These are phyloP conservation scores for Paramecium primaurelia DNA, from an alignment of 73 alveolate genomes.

Conservation along the genomic window DNA sequence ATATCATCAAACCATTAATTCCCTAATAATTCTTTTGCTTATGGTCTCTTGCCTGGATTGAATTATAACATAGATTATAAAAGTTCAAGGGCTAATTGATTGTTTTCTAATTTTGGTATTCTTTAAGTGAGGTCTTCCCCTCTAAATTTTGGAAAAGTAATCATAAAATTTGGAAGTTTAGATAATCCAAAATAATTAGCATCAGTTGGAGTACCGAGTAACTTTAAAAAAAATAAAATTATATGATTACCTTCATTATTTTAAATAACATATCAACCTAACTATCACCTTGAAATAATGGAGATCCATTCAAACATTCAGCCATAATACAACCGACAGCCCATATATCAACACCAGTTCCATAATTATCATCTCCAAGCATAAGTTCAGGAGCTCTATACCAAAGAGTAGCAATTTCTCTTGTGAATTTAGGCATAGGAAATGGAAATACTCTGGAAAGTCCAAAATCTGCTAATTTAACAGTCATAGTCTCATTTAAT, in stretches of 20 bases:
- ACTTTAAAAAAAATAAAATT: not conserved
- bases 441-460: constrained; percentile 74
- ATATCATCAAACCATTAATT: constrained; percentile 31
- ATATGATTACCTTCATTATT: constrained; percentile 56
- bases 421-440: constrained; percentile 83
- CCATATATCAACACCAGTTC: constrained; percentile 95
- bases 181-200: constrained; percentile 7
- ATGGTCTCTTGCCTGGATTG: not conserved
- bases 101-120: not conserved
- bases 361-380: constrained; percentile 78
- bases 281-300: constrained; percentile 88
- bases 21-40: constrained; percentile 6
- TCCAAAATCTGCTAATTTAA: constrained; percentile 90
- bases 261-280: constrained; percentile 89
- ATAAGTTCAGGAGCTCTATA: constrained; percentile 96
- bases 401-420: constrained; percentile 91
- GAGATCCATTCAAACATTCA: constrained; percentile 82
- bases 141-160: constrained; percentile 43
- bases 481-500: constrained; percentile 54
- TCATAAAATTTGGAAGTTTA: not conserved
- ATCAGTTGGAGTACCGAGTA: constrained; percentile 51
- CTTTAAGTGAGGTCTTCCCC: not conserved
- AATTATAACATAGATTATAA: not conserved
- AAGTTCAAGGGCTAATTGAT: not conserved
- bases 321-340: constrained; percentile 94